Percentiles rank a stretch among this genome's conserved stretches.
Evolutionary conservation across 1,284 basidiomycete genomes (phyloP).

Genomic region (Puccinia coronata): DNA sequence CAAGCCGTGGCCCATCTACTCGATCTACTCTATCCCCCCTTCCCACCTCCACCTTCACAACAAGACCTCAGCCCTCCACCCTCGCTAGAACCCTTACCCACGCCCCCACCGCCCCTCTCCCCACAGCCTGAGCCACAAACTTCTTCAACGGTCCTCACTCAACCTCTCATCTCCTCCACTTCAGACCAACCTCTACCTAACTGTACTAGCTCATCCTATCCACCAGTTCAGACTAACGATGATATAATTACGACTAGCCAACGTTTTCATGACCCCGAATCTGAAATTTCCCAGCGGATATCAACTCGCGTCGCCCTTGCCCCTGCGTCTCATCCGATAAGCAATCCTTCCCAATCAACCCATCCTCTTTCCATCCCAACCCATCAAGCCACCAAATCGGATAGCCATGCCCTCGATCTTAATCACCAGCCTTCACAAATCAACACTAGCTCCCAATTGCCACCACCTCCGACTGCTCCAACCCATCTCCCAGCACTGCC

Average conservation of each 20-base stretch:
- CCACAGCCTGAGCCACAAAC: background rate
- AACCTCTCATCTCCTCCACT: slow-evolving; percentile 15
- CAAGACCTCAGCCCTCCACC: slow-evolving; percentile 44
- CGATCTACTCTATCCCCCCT: slow-evolving; percentile 36
- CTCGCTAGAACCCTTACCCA: too few species aligned
- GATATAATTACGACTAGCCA: background rate
- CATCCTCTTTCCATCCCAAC: background rate
- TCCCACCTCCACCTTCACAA: slow-evolving; percentile 52
- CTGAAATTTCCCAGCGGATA: slow-evolving; percentile 47
- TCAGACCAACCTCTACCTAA: slow-evolving; percentile 48
- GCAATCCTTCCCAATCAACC: background rate
- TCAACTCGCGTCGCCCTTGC: slow-evolving; percentile 9
- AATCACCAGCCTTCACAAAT: background rate
- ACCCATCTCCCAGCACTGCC: slow-evolving; percentile 31
- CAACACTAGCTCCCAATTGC: background rate
- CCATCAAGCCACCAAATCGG: slow-evolving; percentile 12
- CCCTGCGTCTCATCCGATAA: slow-evolving; percentile 7
- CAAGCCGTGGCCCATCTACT: slow-evolving; percentile 53
- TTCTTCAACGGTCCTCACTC: background rate
- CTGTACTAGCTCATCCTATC: slow-evolving; percentile 46
- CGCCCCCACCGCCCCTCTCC: slow-evolving; percentile 30
- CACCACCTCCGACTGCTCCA: background rate
- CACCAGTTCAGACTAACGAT: slow-evolving; percentile 10
- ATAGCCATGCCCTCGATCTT: background rate
- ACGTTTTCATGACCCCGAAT: slow-evolving; percentile 51